Percentiles rank a stretch among this genome's conserved stretches.
These are phyloP conservation scores for Pestalotiopsis sp. DNA, from an alignment of 2,329 filamentous ascomycete genomes.

Conservation along the genomic window DNA sequence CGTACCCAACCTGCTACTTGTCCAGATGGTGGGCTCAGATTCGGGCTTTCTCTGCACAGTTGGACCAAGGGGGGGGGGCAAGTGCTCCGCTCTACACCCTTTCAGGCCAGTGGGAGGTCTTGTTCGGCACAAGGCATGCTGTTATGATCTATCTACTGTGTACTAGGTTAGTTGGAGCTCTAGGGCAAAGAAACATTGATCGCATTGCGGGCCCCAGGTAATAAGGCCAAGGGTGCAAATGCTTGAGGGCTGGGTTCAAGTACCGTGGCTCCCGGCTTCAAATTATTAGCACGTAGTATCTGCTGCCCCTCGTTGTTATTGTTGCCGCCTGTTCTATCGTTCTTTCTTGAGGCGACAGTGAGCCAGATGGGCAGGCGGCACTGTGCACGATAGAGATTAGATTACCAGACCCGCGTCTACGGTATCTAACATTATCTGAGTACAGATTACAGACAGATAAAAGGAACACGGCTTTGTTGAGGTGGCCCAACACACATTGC, in stretches of 20 bases:
- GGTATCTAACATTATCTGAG: no score
- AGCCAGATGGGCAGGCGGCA: no score
- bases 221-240: not conserved
- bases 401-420: no score
- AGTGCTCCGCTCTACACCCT: not conserved
- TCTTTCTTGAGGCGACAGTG: no score
- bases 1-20: not conserved
- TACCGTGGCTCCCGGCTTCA: not conserved
- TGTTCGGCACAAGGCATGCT: not conserved
- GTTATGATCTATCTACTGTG: not conserved
- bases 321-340: not conserved
- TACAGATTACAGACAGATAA: not conserved
- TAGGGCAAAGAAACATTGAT: not conserved
- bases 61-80: not conserved
- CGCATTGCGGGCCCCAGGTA: not conserved
- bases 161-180: not conserved
- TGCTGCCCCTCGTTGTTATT: not conserved
- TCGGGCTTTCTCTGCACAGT: not conserved
- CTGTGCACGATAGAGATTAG: no score
- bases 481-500: not conserved
- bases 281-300: not conserved
- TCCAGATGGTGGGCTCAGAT: not conserved
- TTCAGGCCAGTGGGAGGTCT: not conserved
- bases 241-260: not conserved
- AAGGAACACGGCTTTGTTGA: not conserved